These are phyloP conservation scores for Zopfochytrium polystomum DNA, from an alignment of 371 early-diverging fungal genomes.

Conservation along the genomic window DNA sequence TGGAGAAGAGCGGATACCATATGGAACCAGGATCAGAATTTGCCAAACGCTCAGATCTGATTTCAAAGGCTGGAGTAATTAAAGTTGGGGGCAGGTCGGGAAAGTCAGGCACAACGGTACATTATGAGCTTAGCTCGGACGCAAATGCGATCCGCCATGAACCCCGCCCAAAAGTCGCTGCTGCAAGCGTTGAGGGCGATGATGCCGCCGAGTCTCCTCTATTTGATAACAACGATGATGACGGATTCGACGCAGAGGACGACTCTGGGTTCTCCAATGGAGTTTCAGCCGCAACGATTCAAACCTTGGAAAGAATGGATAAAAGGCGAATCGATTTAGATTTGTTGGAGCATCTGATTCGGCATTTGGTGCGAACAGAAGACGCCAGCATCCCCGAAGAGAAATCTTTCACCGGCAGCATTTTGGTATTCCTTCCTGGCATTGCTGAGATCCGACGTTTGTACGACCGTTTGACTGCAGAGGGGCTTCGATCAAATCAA, in stretches of 20 bases:
- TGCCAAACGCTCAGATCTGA: conserved; percentile 11
- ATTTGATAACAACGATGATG: conserved; percentile 39
- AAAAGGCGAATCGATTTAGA: conserved; percentile 69
- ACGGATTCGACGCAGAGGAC: conserved; percentile 23
- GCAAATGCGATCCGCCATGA: not conserved
- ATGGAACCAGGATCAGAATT: conserved; percentile 32
- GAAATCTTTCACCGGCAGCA: conserved; percentile 40
- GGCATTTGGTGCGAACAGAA: conserved; percentile 30
- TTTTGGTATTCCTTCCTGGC: conserved; percentile 87
- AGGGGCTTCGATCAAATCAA: conserved; percentile 6
- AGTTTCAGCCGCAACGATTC: conserved; percentile 20
- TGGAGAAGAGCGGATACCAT: conserved; percentile 42
- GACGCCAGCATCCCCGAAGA: not conserved
- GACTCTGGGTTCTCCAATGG: conserved; percentile 34
- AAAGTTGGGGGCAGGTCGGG: conserved; percentile 51
- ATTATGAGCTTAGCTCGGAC: conserved; percentile 4
- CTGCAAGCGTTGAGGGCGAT: conserved; percentile 13
- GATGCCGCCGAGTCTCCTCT: no score
- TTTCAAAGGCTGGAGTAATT: conserved; percentile 36
- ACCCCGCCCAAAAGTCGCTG: not conserved
- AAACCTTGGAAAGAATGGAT: conserved; percentile 47
- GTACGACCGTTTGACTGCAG: conserved; percentile 20
- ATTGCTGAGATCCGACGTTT: conserved; percentile 60
- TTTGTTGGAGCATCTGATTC: conserved; percentile 58
- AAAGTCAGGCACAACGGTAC: conserved; percentile 42